These are phyloP conservation scores for Rubroboletus satanas DNA, from an alignment of 768 basidiomycete genomes.

Conservation along the genomic window DNA sequence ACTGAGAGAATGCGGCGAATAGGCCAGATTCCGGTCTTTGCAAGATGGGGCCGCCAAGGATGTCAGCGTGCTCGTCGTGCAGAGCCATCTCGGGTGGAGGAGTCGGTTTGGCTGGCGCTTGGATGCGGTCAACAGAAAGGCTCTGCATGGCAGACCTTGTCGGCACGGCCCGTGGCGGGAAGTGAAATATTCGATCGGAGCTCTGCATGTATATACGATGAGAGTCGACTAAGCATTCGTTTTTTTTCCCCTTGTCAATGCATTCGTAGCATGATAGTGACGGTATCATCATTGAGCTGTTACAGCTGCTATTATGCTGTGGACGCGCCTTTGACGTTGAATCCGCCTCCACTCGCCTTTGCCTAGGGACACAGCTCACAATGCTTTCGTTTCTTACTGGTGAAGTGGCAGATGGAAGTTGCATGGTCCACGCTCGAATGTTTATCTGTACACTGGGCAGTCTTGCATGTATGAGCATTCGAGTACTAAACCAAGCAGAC, in stretches of 20 bases:
- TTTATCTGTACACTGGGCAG: conserved; percentile 39
- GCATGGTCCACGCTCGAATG: conserved; percentile 79
- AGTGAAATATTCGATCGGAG: conserved; percentile 25
- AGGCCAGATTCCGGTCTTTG: conserved; percentile 32
- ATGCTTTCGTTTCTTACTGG: conserved; percentile 82
- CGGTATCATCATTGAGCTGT: background rate
- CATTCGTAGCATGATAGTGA: background rate
- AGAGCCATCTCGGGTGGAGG: conserved; percentile 41
- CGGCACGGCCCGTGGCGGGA: conserved; percentile 22
- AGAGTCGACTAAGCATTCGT: background rate
- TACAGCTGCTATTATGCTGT: background rate
- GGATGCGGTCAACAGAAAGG: conserved; percentile 21
- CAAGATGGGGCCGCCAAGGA: conserved; percentile 57
- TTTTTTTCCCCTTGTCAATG: background rate
- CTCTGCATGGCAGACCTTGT: conserved; percentile 9
- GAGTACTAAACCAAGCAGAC: conserved; percentile 73
- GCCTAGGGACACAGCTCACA: conserved; percentile 73
- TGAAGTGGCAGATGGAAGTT: conserved; percentile 59
- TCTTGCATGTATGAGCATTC: conserved; percentile 49
- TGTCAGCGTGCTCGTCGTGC: conserved; percentile 64
- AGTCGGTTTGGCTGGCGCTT: conserved; percentile 15
- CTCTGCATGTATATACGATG: background rate
- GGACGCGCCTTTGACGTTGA: background rate
- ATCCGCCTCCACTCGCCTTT: conserved; percentile 53
- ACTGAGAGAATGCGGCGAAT: conserved; percentile 32